Conservation (phyloP, 2,329 filamentous ascomycete genomes). For the Talaromyces sp. region DNA sequence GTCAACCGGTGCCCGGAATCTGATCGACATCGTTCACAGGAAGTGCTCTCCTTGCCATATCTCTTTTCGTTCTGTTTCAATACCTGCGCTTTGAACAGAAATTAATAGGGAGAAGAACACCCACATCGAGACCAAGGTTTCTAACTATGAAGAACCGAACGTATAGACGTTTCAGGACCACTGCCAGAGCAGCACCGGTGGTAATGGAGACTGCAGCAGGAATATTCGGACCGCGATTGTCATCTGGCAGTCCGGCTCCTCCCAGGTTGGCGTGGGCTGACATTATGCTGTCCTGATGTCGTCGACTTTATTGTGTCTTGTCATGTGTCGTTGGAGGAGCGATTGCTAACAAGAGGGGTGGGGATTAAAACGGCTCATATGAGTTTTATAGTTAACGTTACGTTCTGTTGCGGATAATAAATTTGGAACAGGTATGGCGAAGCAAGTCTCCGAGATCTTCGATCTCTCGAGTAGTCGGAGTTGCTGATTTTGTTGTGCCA, state of each 20-base stretch:
- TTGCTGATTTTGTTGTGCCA: background rate
- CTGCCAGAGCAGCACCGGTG: constrained; percentile 1
- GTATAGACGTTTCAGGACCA: constrained; percentile 26
- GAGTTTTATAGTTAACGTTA: background rate
- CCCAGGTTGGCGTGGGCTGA: background rate
- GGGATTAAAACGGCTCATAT: background rate
- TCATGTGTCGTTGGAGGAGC: background rate
- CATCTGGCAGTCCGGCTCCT: background rate
- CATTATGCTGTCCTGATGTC: background rate
- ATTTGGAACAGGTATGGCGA: background rate
- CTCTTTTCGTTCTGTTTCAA: background rate
- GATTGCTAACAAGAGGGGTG: background rate
- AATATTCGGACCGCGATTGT: background rate
- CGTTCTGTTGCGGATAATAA: background rate
- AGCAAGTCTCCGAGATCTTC: background rate
- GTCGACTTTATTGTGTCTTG: background rate
- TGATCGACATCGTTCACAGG: background rate
- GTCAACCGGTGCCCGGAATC: background rate
- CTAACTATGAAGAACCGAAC: constrained; percentile 26
- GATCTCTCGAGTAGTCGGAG: background rate
- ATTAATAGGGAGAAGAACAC: background rate
- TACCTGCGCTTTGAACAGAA: background rate
- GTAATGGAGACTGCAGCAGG: background rate
- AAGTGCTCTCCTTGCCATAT: background rate
- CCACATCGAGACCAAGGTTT: constrained; percentile 25